Evolutionary conservation across 352 stramenopile species (phyloP), one percentile per base, ranked within the genome.

Genomic region (Thraustochytrium striatum): DNA sequence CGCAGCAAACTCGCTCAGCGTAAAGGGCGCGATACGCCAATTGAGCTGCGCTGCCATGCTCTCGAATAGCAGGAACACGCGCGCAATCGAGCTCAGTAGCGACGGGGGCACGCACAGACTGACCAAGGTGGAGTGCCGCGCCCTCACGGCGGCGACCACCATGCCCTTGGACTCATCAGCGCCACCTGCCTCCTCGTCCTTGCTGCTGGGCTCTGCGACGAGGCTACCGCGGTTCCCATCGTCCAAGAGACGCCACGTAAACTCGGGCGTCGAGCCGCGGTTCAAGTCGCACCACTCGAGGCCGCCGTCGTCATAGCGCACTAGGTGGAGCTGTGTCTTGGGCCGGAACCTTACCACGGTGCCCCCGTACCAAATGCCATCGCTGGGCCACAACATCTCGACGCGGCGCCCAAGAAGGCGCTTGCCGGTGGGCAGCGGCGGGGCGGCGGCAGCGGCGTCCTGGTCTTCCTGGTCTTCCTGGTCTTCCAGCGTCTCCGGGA

Each of bases 281-380:
- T 75, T 75, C 11, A 75, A 43, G n/a, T 75, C 65, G 52, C 65
- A 61, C 65, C 65, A 75, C 65, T 75, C 65, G 32, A 62, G 50
- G 11, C n/a, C 25, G n/a, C 25, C 52, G 65, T 61, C 44, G 25
- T 62, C 44, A 32, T 62, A 75, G 30, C 39, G 52, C n/a, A 75
- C 16, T 11, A 75, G 35, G 35, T 75, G 65, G 41, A 75, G 38
- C 21, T 75, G 5, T 21, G 65, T 44, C 65, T 75, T 75, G 1
- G 65, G 65, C 41, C 65, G 39, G 52, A 61, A 75, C 1, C 65
- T 39, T 2, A 75, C 65, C 8, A 75, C 65, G 16, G 44, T 58
- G n/a, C 41, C 65, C 11, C 33, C 33, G 25, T 58, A 58, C 65
- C 65, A 75, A 19, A 75, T 32, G 32, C 65, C 65, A 32, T 75